phyloP scores from a whole-genome alignment of 2,329 filamentous ascomycete genomes.

The Epichloe typhina region DNA sequence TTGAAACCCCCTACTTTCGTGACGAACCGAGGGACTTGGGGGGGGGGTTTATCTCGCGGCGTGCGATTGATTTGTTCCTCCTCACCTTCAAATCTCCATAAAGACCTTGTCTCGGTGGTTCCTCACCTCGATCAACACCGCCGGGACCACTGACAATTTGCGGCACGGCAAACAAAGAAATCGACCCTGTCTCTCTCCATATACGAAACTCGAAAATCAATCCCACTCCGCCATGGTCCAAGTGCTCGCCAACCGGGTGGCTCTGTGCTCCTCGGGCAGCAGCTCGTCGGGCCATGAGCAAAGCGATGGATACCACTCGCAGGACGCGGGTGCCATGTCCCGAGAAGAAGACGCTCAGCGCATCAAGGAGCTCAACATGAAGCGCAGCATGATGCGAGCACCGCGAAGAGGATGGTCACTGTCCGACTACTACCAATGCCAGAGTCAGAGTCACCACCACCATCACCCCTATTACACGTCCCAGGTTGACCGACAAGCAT shows the following conservation, averaged over 20 bases:
- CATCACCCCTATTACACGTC: slow-evolving; percentile 7
- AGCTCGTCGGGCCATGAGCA: slow-evolving; percentile 13
- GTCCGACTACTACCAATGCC: slow-evolving; percentile 27
- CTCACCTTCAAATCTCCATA: not conserved
- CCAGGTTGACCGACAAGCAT: slow-evolving; percentile 15
- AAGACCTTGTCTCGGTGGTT: not conserved
- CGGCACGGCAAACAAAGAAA: not conserved
- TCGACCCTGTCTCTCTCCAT: not conserved
- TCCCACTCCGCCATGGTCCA: slow-evolving; percentile 18
- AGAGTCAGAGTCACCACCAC: slow-evolving; percentile 11
- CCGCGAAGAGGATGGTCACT: slow-evolving; percentile 35
- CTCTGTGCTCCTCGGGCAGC: slow-evolving; percentile 12
- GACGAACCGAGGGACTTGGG: not conserved
- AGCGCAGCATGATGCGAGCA: slow-evolving; percentile 22
- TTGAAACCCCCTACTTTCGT: not conserved
- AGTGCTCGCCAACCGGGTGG: slow-evolving; percentile 14
- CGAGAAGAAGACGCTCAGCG: slow-evolving; percentile 29
- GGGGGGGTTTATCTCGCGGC: not conserved
- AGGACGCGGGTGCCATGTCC: slow-evolving; percentile 15
- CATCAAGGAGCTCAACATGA: slow-evolving; percentile 24
- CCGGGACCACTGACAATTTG: not conserved
- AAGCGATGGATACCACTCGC: slow-evolving; percentile 9
- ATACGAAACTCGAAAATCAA: not conserved
- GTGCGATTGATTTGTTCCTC: not conserved
- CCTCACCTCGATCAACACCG: not conserved